Evolutionary conservation across 805 yeast genomes (phyloP).

Genomic region (Teunomyces lycoperdinae): DNA sequence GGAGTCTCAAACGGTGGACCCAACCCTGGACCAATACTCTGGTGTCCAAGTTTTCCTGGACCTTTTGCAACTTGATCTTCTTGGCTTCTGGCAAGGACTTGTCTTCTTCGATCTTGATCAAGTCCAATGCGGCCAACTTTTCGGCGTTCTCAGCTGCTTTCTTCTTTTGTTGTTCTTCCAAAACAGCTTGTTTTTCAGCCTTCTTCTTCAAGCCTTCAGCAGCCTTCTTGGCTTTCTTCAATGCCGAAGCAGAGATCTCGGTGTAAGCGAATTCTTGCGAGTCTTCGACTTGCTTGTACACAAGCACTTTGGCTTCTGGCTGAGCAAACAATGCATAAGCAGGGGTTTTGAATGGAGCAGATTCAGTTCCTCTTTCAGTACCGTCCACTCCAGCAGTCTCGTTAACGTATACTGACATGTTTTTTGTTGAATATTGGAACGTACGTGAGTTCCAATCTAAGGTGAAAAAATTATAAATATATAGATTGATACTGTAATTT

Average conservation of each 20-base stretch:
- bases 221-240: conserved; percentile 95
- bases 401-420: conserved; percentile 61
- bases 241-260: conserved; percentile 84
- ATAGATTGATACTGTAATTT: background rate
- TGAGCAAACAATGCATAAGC: conserved; percentile 69
- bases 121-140: conserved; percentile 71
- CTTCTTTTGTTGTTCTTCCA: conserved; percentile 62
- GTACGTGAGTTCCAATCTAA: background rate
- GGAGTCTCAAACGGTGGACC: conserved; percentile 92
- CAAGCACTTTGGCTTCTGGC: conserved; percentile 56
- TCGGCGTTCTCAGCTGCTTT: conserved; percentile 58
- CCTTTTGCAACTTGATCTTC: conserved; percentile 59
- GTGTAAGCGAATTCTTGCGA: conserved; percentile 51
- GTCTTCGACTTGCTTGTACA: conserved; percentile 61
- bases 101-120: conserved; percentile 73
- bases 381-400: conserved; percentile 71
- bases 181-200: conserved; percentile 61
- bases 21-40: conserved; percentile 88
- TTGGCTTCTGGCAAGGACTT: conserved; percentile 65
- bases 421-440: background rate
- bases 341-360: conserved; percentile 72
- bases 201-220: conserved; percentile 88
- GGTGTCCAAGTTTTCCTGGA: conserved; percentile 54
- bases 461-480: background rate
- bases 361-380: conserved; percentile 61